Conservation (phyloP, 805 yeast genomes). For the Suhomyces sp. region DNA sequence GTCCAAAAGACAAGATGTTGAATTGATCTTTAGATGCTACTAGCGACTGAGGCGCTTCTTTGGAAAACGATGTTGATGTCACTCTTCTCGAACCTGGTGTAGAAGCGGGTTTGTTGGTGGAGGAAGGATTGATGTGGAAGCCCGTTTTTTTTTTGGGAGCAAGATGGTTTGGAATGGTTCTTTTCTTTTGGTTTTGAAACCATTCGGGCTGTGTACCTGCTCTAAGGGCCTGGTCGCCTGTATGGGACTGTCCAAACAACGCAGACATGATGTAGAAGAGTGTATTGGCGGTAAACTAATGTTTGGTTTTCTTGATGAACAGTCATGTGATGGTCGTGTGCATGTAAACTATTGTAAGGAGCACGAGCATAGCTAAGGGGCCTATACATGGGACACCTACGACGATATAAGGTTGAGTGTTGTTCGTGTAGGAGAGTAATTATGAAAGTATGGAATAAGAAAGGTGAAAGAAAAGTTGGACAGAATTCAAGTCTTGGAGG, state of each 20-base stretch:
- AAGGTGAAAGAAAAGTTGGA: too few species aligned
- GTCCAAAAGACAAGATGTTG: slow-evolving; percentile 37
- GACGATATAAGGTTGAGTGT: too few species aligned
- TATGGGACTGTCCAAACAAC: background rate
- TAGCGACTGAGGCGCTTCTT: slow-evolving; percentile 3
- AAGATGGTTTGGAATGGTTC: slow-evolving; percentile 42
- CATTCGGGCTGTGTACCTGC: slow-evolving; percentile 29
- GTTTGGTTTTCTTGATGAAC: background rate
- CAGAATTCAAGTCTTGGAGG: background rate
- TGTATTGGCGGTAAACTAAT: background rate
- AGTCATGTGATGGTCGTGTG: background rate
- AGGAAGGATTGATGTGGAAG: slow-evolving; percentile 30
- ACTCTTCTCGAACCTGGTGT: slow-evolving; percentile 7
- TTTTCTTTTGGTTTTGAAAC: slow-evolving; percentile 32
- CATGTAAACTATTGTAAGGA: background rate
- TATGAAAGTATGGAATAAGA: too few species aligned
- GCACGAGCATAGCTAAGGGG: too few species aligned
- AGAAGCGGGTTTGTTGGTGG: slow-evolving; percentile 10
- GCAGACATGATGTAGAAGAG: slow-evolving; percentile 2
- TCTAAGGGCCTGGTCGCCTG: background rate
- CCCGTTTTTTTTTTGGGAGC: slow-evolving; percentile 40
- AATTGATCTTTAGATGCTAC: slow-evolving; percentile 21
- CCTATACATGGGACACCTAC: too few species aligned
- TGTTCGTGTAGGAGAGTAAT: too few species aligned
- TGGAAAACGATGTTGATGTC: slow-evolving; percentile 4